Evolutionary conservation across 2,329 filamentous ascomycete species (phyloP), one percentile per base, ranked within the genome.

Genomic region (Fusarium sp.): DNA sequence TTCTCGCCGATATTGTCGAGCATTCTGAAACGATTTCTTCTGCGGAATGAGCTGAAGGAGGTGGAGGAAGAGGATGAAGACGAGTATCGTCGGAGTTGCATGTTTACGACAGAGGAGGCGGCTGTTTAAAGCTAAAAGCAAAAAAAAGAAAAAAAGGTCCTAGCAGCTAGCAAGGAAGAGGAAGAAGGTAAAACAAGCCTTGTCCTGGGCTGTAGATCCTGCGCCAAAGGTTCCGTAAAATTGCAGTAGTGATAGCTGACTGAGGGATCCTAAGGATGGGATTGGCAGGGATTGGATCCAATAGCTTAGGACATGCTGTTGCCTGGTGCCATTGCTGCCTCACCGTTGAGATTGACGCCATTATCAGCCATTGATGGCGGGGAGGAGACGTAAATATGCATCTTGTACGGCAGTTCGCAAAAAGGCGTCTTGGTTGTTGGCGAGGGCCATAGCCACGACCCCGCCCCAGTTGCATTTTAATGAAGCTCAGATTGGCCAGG

Each of bases 1-100:
- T 63, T 58, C 15, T 73, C 57, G 23, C 63, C 59, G 15, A 69
- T 28, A 15, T 41, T 49, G 12, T 48, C 20, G 38, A 70, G 21
- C 43, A 74, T 75, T 26, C n/a, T 58, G 56, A 16, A 15, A n/a
- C 13, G 37, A 38, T 28, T 28, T 24, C 18, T 41, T 11, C 11
- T 39, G 13, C 16, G 9, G 18, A 5, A 16, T 13, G 13, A n/a
- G 26, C 7, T 24, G 15, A 12, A 16, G 21, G 28, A 35, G 15
- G 38, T 29, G 18, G 28, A 35, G 35, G 20, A 56, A 24, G 33
- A 52, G 18, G 47, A 35, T 26, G 44, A 46, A 29, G 39, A 29
- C 13, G 43, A 43, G 16, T 11, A 28, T 20, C 9, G 42, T 20
- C 41, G 33, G 31, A 33, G 31, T 16, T 13, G 31, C 31, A 33